These are phyloP conservation scores for Daedalea quercina DNA, from an alignment of 768 basidiomycete genomes.

Conservation along the genomic window DNA sequence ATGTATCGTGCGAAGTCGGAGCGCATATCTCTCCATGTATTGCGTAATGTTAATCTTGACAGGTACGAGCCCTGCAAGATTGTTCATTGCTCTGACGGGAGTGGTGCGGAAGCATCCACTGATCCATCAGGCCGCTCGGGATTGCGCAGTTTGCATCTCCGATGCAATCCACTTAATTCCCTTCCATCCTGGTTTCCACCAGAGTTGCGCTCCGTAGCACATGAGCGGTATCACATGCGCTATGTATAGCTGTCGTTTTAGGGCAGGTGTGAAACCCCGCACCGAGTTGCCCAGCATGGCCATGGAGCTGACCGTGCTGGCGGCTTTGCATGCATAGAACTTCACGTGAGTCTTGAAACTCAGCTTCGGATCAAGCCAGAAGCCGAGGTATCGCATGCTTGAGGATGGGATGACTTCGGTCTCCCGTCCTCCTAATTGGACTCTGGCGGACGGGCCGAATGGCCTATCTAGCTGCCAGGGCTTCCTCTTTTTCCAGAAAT, in stretches of 20 bases:
- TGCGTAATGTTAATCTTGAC: conserved; percentile 1
- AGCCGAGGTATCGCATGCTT: conserved; percentile 11
- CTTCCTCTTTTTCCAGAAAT: conserved; percentile 2
- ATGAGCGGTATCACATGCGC: conserved; percentile 12
- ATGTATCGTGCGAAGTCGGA: background rate
- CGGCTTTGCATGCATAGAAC: conserved; percentile 8
- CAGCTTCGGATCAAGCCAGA: conserved; percentile 10
- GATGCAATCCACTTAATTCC: conserved; percentile 2
- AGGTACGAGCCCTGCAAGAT: conserved; percentile 13
- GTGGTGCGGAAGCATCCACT: conserved; percentile 15
- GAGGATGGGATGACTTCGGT: background rate
- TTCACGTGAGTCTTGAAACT: conserved; percentile 7
- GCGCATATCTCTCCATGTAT: background rate
- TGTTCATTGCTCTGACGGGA: conserved; percentile 12
- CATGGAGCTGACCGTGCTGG: conserved; percentile 5
- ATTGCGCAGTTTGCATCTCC: conserved; percentile 10
- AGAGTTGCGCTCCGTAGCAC: conserved; percentile 14
- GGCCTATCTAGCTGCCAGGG: background rate
- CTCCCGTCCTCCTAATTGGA: background rate
- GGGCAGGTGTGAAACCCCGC: conserved; percentile 8
- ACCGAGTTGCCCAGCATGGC: conserved; percentile 14
- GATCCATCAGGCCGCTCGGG: conserved; percentile 13
- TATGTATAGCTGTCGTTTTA: conserved; percentile 13
- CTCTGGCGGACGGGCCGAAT: background rate
- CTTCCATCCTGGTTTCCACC: conserved; percentile 13